A percentile compares a stretch with the other conserved stretches of the same genome.
Evolutionary conservation across 139 green algal species (phyloP).

Genomic region (Ettlia oleoabundans): DNA sequence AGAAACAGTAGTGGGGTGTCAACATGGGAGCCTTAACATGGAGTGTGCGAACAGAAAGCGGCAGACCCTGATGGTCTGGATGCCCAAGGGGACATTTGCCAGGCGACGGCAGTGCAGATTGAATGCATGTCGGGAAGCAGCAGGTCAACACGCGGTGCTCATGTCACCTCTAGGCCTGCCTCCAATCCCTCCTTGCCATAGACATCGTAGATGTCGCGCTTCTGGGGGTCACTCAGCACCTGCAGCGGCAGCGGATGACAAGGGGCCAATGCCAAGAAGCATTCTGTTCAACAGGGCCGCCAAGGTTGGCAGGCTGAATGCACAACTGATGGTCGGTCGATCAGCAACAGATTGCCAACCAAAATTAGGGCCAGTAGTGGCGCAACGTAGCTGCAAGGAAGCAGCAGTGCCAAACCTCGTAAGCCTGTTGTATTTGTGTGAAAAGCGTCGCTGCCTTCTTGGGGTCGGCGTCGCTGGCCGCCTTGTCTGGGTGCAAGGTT

Average conservation of each 20-base stretch:
- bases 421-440: conserved; percentile 55
- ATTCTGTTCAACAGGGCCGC: no score
- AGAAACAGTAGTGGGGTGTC: background rate
- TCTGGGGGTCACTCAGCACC: conserved; percentile 54
- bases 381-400: background rate
- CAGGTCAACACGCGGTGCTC: no score
- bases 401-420: conserved; percentile 45
- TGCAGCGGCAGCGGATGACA: conserved; percentile 2
- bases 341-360: no score
- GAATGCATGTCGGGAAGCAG: no score
- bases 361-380: no score
- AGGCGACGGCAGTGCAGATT: no score
- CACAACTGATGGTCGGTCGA: no score
- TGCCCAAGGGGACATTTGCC: no score
- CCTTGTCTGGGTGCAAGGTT: conserved; percentile 65
- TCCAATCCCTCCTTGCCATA: conserved; percentile 61
- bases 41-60: background rate
- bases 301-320: no score
- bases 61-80: no score
- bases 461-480: conserved; percentile 27
- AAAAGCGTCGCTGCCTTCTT: conserved; percentile 48
- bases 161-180: conserved; percentile 56
- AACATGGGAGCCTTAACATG: no score
- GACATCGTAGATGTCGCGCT: conserved; percentile 62
- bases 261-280: no score